A percentile compares a stretch with the other conserved stretches of the same genome.
Conservation (phyloP, 2,329 filamentous ascomycete species). For the Passalora sequoiae region DNA sequence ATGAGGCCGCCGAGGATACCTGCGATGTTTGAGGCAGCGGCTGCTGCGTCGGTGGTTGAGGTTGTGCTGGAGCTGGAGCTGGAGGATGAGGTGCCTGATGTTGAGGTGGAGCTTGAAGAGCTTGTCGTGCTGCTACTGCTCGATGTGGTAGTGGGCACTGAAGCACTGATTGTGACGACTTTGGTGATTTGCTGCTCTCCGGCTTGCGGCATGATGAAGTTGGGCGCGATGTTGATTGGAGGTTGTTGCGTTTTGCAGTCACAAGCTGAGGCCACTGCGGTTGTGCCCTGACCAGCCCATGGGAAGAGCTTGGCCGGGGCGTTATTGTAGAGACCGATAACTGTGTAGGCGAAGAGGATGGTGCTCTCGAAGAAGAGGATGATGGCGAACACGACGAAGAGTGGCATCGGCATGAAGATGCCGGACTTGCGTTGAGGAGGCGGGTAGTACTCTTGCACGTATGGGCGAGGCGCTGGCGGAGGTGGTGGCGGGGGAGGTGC, state of each 20-base stretch:
- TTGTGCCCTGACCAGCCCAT: constrained; percentile 15
- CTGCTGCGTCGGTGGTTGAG: constrained; percentile 10
- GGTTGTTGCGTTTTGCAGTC: constrained; percentile 18
- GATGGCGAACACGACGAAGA: constrained; percentile 32
- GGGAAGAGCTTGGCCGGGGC: constrained; percentile 27
- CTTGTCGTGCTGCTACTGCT: constrained; percentile 8
- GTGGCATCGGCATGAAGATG: constrained; percentile 29
- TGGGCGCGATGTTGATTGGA: constrained; percentile 33
- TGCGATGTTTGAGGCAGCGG: constrained; percentile 19
- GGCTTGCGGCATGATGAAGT: constrained; percentile 28
- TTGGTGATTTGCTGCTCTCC: constrained; percentile 9
- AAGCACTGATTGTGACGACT: constrained; percentile 9
- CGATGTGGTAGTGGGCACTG: neutral
- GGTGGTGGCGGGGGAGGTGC: constrained; percentile 17
- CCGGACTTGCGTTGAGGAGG: constrained; percentile 26
- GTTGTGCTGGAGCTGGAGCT: constrained; percentile 9
- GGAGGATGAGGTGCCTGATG: constrained; percentile 9
- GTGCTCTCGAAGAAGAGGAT: constrained; percentile 34
- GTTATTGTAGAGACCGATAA: constrained; percentile 36
- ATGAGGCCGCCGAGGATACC: constrained; percentile 14
- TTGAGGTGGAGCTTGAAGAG: constrained; percentile 5
- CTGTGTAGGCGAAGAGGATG: constrained; percentile 35
- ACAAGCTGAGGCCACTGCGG: constrained; percentile 14
- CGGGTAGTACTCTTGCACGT: constrained; percentile 26
- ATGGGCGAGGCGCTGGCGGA: constrained; percentile 19